Evolutionary conservation across 495 filamentous ascomycete species (phyloP).

Genomic region (Talaromyces trachyspermus): DNA sequence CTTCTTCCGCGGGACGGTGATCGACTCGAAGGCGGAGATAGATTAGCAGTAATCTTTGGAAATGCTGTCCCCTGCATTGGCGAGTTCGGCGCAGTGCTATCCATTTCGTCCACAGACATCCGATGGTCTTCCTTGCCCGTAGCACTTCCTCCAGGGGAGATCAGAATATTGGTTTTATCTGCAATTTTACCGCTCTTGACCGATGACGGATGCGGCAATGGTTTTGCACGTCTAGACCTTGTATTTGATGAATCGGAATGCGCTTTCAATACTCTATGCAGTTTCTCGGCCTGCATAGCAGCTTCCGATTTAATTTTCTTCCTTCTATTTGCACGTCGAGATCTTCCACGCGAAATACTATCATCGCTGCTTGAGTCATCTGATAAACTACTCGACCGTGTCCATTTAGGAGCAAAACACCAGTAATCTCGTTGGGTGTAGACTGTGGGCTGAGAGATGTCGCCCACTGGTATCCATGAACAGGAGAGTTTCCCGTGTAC

Average conservation of each 20-base stretch:
- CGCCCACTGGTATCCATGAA: neutral
- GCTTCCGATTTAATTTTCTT: conserved; percentile 4
- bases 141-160: conserved; percentile 31
- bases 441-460: neutral
- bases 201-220: neutral
- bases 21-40: conserved; percentile 47
- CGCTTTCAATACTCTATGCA: neutral
- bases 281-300: conserved; percentile 1
- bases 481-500: neutral
- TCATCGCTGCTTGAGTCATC: conserved; percentile 2
- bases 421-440: neutral
- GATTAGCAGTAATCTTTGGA: conserved; percentile 50
- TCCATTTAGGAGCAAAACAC: conserved; percentile 1
- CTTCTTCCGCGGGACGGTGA: conserved; percentile 45
- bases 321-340: conserved; percentile 1
- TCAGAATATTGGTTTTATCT: neutral
- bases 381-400: conserved; percentile 6
- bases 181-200: neutral
- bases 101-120: conserved; percentile 40
- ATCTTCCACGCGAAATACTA: conserved; percentile 5
- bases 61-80: conserved; percentile 38
- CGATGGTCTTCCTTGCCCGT: conserved; percentile 30
- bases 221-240: neutral
- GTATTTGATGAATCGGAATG: conserved; percentile 5
- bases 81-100: conserved; percentile 41